Evolutionary conservation across 768 basidiomycete genomes (phyloP).

Genomic region (Russula sp.): DNA sequence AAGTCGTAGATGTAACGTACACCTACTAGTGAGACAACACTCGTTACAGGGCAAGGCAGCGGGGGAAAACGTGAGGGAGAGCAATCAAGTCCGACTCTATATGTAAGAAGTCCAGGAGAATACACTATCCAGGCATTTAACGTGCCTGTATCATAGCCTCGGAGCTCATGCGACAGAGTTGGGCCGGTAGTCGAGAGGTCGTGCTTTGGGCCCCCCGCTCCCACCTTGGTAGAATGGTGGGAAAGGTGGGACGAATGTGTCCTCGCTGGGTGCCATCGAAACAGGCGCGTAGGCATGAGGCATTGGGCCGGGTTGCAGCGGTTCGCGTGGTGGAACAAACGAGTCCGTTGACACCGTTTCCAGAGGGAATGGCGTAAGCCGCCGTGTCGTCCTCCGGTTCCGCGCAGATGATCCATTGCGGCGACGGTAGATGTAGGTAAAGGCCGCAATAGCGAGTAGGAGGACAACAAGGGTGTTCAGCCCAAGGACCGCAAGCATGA

Average conservation of each 20-base stretch:
- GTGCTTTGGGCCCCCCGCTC: neutral
- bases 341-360: constrained; percentile 31
- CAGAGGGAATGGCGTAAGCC: constrained; percentile 54
- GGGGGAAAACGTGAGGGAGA: neutral
- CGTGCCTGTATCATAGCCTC: neutral
- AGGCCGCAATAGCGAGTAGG: constrained; percentile 47
- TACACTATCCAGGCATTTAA: neutral
- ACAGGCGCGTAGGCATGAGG: constrained; percentile 65
- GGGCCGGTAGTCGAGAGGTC: constrained; percentile 18
- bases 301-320: constrained; percentile 20
- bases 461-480: constrained; percentile 70
- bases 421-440: constrained; percentile 47
- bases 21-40: neutral
- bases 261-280: constrained; percentile 44
- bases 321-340: constrained; percentile 16
- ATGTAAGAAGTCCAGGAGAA: neutral
- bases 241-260: constrained; percentile 34
- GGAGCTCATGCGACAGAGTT: constrained; percentile 32
- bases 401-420: constrained; percentile 34
- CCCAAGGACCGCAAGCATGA: constrained; percentile 68
- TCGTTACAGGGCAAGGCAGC: neutral
- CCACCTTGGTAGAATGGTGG: constrained; percentile 28
- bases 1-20: neutral
- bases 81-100: neutral
- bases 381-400: constrained; percentile 36